Conservation (phyloP, 805 yeast genomes). For the Metschnikowia colocasiae region DNA sequence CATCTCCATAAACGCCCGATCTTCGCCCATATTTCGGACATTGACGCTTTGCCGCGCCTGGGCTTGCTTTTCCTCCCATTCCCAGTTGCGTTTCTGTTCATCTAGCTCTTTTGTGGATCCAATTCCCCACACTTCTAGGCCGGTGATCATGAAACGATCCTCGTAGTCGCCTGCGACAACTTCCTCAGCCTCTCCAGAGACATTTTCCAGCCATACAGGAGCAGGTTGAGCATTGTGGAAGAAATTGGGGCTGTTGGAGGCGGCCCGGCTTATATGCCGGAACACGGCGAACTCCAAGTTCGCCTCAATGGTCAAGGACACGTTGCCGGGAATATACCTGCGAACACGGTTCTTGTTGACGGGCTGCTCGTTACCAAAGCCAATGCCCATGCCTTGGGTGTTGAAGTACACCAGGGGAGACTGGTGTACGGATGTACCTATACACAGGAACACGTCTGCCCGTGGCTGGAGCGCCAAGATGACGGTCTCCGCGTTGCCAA, state of each 20-base stretch:
- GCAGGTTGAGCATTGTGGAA: slow-evolving; percentile 16
- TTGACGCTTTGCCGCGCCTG: slow-evolving; percentile 72
- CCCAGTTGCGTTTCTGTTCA: slow-evolving; percentile 76
- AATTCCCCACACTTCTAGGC: slow-evolving; percentile 88
- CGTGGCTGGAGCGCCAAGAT: slow-evolving; percentile 67
- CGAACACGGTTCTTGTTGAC: slow-evolving; percentile 41
- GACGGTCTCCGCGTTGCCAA: slow-evolving; percentile 59
- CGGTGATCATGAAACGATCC: slow-evolving; percentile 64
- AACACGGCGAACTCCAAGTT: slow-evolving; percentile 78
- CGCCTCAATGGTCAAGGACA: slow-evolving; percentile 74
- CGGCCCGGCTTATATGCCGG: slow-evolving; percentile 53
- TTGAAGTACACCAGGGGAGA: slow-evolving; percentile 57
- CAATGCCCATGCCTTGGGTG: slow-evolving; percentile 75
- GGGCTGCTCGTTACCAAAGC: slow-evolving; percentile 75
- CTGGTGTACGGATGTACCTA: slow-evolving; percentile 30
- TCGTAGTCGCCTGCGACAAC: slow-evolving; percentile 45
- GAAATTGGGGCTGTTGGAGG: slow-evolving; percentile 20
- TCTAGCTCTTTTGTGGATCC: slow-evolving; percentile 76
- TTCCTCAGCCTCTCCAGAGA: slow-evolving; percentile 19
- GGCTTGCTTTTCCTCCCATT: slow-evolving; percentile 89
- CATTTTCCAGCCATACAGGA: neutral
- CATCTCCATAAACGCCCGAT: slow-evolving; percentile 80
- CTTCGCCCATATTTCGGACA: slow-evolving; percentile 66
- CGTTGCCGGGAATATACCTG: slow-evolving; percentile 64
- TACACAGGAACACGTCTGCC: slow-evolving; percentile 47